Evolutionary conservation across 1,139 yeast species (phyloP), one percentile per base, ranked within the genome.

Genomic region (Yamadazyma sp.): DNA sequence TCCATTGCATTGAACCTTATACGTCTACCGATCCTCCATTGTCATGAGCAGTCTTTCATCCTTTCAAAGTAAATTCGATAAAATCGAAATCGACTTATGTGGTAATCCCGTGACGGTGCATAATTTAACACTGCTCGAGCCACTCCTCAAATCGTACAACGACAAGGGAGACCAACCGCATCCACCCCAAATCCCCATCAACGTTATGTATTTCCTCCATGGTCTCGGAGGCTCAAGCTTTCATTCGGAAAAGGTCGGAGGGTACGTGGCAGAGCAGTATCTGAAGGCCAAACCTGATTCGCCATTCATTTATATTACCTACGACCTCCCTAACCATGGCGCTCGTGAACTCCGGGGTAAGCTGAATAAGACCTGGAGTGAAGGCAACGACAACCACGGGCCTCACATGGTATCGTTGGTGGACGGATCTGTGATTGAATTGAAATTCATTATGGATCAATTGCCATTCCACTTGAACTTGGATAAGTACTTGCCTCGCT

Each of bases 281-380:
- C 48, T 53, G 17, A 53, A 54, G 37, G 43, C 45, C 0, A 38
- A 34, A 8, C 41, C 44, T 41, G 51, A 22, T 50, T 50, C 18
- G 65, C 75, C 31, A 2, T 53, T 76, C 34, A 60, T 80, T 26
- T 73, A 78, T 36, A 74, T 79, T 10, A 64, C 81, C 0, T 79
- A 79, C 54, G 88, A 83, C 49, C 60, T 64, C 40, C 66, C 83
- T 42, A 82, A 83, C 58, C 88, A 83, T 51, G 88, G 88, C 1
- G 58, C 56, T 28, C 59, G 88, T 31, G 37, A 53, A 8, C 55
- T 77, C 2, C 64, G 69, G 37, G 49, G 45, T 1, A 28, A 31
- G 12, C 62, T 62, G 34, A 79, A 79, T 53, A 37, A 51, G 4
- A 61, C 58, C 24, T 79, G 85, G 84, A 48, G 45, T 1, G 49